Conservation (phyloP, 202 grass and related monocot genomes). For the Elaeis oleifera region DNA sequence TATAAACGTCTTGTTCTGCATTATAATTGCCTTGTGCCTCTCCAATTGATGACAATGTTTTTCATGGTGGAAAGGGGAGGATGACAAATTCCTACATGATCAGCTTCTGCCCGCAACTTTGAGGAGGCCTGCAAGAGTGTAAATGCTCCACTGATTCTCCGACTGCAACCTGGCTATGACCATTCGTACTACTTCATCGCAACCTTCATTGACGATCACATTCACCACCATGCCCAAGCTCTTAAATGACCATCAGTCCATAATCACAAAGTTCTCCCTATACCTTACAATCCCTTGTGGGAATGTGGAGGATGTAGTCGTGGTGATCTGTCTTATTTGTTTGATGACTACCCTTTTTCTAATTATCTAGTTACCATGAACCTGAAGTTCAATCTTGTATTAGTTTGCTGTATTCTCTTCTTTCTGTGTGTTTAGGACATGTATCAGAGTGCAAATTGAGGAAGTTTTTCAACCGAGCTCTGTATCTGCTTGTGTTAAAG, state of each 20-base stretch:
- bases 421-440: too few species aligned
- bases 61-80: constrained; percentile 43
- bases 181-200: constrained; percentile 89
- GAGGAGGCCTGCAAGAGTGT: constrained; percentile 64
- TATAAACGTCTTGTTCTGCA: too few species aligned
- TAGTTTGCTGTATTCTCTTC: background rate
- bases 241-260: constrained; percentile 22
- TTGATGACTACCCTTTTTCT: background rate
- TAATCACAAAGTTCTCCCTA: too few species aligned
- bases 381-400: background rate
- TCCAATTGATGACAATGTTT: background rate
- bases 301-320: background rate
- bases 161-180: constrained; percentile 80
- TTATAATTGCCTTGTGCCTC: too few species aligned
- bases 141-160: constrained; percentile 45
- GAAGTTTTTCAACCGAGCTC: too few species aligned
- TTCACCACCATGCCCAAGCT: constrained; percentile 66
- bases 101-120: constrained; percentile 71
- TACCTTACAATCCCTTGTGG: background rate
- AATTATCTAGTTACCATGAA: too few species aligned
- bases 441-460: too few species aligned
- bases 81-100: constrained; percentile 66
- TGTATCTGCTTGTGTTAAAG: too few species aligned
- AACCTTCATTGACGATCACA: constrained; percentile 78
- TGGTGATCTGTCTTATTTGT: background rate